Conservation (phyloP, 306 rosid genomes). For the Delonix regia region DNA sequence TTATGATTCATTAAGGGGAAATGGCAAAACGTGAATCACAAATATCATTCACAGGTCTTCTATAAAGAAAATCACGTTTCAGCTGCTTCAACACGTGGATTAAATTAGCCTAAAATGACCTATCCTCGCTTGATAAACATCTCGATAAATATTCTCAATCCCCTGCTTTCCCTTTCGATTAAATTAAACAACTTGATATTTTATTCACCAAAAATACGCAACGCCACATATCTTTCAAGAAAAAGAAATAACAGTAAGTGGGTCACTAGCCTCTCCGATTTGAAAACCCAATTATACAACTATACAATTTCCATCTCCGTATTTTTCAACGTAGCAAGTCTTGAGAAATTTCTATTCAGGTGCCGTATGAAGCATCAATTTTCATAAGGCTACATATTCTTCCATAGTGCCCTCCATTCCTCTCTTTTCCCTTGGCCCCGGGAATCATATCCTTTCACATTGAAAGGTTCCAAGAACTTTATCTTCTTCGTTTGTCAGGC, state of each 20-base stretch:
- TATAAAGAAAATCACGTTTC: background rate
- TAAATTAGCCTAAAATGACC: background rate
- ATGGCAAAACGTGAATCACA: background rate
- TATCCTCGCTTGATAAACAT: background rate
- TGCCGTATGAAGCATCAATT: background rate
- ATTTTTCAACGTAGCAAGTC: background rate
- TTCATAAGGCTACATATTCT: background rate
- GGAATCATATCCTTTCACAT: background rate
- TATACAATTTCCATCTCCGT: background rate
- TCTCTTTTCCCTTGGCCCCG: background rate
- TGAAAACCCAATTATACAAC: background rate
- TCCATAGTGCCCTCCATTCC: background rate
- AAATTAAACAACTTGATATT: background rate
- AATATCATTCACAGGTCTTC: background rate
- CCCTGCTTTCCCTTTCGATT: constrained; percentile 28
- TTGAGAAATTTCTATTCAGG: background rate
- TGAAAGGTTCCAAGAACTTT: background rate
- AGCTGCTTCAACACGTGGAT: background rate
- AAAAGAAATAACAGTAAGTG: background rate
- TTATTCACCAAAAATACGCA: background rate
- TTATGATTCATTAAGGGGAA: background rate
- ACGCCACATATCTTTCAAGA: background rate
- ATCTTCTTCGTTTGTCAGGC: background rate
- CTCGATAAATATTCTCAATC: background rate
- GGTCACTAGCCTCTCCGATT: background rate